A percentile compares a stretch with the other conserved stretches of the same genome.
These are phyloP conservation scores for Harringtonia lauricola DNA, from an alignment of 2,329 filamentous ascomycete genomes.

Conservation along the genomic window DNA sequence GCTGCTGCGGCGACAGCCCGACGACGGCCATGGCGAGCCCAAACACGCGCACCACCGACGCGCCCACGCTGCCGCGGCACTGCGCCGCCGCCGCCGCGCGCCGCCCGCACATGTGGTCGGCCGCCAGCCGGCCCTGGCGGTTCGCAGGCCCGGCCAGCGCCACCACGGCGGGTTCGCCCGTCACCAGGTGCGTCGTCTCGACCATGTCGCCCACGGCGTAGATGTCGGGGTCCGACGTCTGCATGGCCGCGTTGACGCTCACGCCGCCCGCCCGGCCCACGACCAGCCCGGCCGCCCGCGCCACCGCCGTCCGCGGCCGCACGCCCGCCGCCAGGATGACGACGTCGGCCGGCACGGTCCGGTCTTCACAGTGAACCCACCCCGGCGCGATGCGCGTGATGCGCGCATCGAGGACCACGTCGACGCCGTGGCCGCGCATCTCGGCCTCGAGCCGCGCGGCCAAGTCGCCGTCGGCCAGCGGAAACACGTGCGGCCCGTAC, in stretches of 20 bases:
- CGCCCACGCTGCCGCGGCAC: slow-evolving; percentile 14
- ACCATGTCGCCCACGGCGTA: slow-evolving; percentile 19
- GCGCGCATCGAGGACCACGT: slow-evolving; percentile 4
- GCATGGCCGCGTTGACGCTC: slow-evolving; percentile 14
- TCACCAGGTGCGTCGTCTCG: slow-evolving; percentile 13
- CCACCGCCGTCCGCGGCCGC: neutral
- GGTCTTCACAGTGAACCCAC: no score
- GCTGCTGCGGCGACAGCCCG: slow-evolving; percentile 10
- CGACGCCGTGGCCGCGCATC: slow-evolving; percentile 11
- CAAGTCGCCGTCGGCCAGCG: slow-evolving; percentile 14
- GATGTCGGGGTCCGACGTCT: slow-evolving; percentile 16
- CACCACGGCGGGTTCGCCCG: slow-evolving; percentile 5
- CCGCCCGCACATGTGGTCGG: slow-evolving; percentile 14
- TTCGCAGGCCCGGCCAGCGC: slow-evolving; percentile 17
- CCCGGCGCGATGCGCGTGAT: neutral
- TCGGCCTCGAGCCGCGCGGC: slow-evolving; percentile 13
- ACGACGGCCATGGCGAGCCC: slow-evolving; percentile 12
- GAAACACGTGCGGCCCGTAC: slow-evolving; percentile 10
- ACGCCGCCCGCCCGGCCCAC: slow-evolving; percentile 10
- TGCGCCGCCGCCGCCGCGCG: slow-evolving; percentile 9
- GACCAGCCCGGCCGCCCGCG: slow-evolving; percentile 9
- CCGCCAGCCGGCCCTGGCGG: slow-evolving; percentile 15
- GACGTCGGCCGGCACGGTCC: neutral
- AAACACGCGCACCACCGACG: slow-evolving; percentile 15
- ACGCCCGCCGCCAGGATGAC: slow-evolving; percentile 1